Base-by-base conservation (phyloP, 129 eudicot genomes). In the Ambrosia artemisiifolia region DNA sequence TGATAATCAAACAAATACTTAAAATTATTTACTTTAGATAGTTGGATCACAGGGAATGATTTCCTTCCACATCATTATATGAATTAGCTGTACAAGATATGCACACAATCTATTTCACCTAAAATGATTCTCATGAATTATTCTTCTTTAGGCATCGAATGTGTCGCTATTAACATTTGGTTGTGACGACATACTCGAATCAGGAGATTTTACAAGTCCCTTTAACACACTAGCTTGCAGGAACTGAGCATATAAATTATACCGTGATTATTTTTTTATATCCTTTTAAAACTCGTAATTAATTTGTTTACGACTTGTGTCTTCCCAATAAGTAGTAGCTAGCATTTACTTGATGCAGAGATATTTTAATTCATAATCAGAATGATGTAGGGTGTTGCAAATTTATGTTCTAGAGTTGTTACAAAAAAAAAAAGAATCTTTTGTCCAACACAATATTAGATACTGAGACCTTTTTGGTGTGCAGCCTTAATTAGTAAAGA, bases 401-500 rank as follows among this genome's bases (percentile, higher is more conserved):
- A 7, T 55, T 12, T 33, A 44, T 67, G 17, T 68, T 44, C 33
- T 51, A 17, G 50, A 18, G 12, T 34, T 35, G 5, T 11, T 17
- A 30, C 47, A 42, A 72, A 57, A 32, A 30, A 62, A 71, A 61
- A 77, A 30, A 62, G 71, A 70, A 77, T 38, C 56, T 34, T 55
- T 32, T 75, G 67, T 69, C 34, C 62, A 59, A 66, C 56, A 66
- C 44, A 13, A 46, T 65, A 49, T 62, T 74, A 74, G 83, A 80
- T 57, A 59, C 60, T 43, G 40, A 11, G 57, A 66, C 51, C 38
- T 35, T 19, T 69, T 54, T 18, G 9, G 19, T 63, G 66, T 62
- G 79, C 72, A 60, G 75, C 79, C 43, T 53, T 43, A 61, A 38
- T 57, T 67, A 74, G 76, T 40, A 80, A 61, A 80, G 80, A 73